phyloP scores from a whole-genome alignment of 73 alveolate species.

The Blepharisma japonicum region DNA sequence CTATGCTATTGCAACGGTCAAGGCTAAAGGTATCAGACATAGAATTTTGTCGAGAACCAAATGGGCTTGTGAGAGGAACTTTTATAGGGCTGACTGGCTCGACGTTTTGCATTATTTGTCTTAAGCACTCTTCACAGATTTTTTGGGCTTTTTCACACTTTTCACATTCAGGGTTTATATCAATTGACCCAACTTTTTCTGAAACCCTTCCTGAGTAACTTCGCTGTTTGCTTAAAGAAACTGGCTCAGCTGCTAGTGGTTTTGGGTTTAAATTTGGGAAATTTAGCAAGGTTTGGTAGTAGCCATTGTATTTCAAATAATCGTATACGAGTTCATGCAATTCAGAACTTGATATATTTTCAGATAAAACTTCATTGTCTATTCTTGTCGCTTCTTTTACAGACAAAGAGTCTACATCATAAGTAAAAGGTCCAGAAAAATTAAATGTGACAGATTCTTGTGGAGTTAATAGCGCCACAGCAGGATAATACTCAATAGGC shows the following conservation, averaged over 20 bases:
- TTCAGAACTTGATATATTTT: neutral
- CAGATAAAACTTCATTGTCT: neutral
- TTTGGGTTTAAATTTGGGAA: neutral
- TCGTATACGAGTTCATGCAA: neutral
- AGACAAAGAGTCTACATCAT: neutral
- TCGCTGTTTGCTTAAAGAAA: neutral
- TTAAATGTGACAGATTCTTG: constrained; percentile 10
- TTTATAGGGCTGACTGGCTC: neutral
- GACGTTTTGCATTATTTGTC: constrained; percentile 15
- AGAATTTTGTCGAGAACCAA: too few relatives aligned
- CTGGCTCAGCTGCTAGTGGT: too few relatives aligned
- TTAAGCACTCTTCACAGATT: neutral
- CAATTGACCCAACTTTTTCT: constrained; percentile 4
- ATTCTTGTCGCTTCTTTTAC: neutral
- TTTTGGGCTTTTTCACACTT: constrained; percentile 1
- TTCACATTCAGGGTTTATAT: constrained; percentile 17
- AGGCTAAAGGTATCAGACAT: too few relatives aligned
- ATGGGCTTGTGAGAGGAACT: neutral
- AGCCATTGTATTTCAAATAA: constrained; percentile 6
- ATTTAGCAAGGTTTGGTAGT: neutral
- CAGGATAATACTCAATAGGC: neutral
- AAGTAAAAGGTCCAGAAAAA: neutral
- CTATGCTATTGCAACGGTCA: constrained; percentile 9
- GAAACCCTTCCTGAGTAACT: constrained; percentile 26
- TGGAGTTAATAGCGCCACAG: neutral